Percentiles rank a stretch among this genome's conserved stretches.
Evolutionary conservation across 2,329 filamentous ascomycete genomes (phyloP).

Genomic region (Stagonosporopsis rhizophila): DNA sequence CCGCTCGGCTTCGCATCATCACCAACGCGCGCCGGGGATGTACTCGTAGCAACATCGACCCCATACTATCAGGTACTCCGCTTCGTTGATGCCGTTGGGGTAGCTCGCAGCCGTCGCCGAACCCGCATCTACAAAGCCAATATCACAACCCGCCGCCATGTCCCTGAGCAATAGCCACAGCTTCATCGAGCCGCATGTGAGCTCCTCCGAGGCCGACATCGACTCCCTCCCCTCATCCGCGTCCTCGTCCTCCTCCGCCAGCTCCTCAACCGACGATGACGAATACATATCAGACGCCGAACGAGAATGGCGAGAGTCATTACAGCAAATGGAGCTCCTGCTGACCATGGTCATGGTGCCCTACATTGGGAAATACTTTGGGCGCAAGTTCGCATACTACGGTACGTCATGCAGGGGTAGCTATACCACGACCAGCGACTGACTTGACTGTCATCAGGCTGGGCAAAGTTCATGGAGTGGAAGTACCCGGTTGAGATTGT

Average conservation of each 20-base stretch:
- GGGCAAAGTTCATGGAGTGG: conserved; percentile 95
- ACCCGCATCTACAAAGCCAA: not conserved
- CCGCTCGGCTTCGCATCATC: conserved; percentile 23
- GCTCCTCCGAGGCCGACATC: conserved; percentile 50
- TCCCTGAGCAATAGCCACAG: conserved; percentile 47
- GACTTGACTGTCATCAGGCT: conserved; percentile 64
- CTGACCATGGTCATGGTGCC: conserved; percentile 94
- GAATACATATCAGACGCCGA: conserved; percentile 81
- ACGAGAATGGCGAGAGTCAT: conserved; percentile 89
- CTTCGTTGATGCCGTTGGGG: conserved; percentile 29
- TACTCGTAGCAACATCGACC: conserved; percentile 14
- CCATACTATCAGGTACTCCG: conserved; percentile 5
- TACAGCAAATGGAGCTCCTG: conserved; percentile 92
- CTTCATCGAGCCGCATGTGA: conserved; percentile 45
- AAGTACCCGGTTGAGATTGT: conserved; percentile 81
- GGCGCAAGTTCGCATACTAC: conserved; percentile 94
- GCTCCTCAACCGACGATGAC: conserved; percentile 63
- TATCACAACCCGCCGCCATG: conserved; percentile 31
- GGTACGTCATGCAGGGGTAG: conserved; percentile 64
- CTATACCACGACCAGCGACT: not conserved
- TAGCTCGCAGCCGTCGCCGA: conserved; percentile 21
- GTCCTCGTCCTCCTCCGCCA: conserved; percentile 60
- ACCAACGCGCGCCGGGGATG: conserved; percentile 22
- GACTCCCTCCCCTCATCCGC: conserved; percentile 61
- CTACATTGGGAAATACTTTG: conserved; percentile 93